Conservation (phyloP, 2,329 filamentous ascomycete species). For the Cordyceps cateniannulata region DNA sequence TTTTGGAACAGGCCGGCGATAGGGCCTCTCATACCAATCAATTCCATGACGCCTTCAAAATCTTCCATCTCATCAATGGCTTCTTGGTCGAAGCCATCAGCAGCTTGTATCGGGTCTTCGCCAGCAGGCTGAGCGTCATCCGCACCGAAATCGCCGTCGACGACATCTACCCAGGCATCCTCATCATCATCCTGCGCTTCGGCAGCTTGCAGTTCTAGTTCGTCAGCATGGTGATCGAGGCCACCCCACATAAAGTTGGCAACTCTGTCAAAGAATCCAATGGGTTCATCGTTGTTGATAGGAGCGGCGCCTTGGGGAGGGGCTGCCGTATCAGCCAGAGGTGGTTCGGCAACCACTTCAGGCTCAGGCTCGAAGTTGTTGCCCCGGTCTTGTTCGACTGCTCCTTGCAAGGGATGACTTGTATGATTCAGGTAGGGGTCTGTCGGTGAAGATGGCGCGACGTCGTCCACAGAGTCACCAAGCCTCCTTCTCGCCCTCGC, state of each 20-base stretch:
- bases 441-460: too few species aligned
- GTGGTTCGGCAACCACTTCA: not conserved
- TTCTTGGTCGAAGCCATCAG: conserved; percentile 63
- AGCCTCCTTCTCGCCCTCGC: too few species aligned
- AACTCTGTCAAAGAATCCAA: conserved; percentile 23
- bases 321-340: not conserved
- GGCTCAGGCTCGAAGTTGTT: not conserved
- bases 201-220: conserved; percentile 21
- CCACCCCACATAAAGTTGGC: conserved; percentile 59
- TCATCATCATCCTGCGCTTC: conserved; percentile 43
- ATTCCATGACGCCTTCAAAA: conserved; percentile 89
- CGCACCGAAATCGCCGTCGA: conserved; percentile 39
- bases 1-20: conserved; percentile 88
- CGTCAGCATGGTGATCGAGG: conserved; percentile 33
- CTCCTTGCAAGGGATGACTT: not conserved
- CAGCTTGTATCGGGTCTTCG: conserved; percentile 18
- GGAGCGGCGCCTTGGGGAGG: conserved; percentile 12
- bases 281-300: conserved; percentile 9
- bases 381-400: not conserved
- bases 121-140: conserved; percentile 30
- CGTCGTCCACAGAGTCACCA: too few species aligned
- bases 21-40: conserved; percentile 93
- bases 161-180: conserved; percentile 35
- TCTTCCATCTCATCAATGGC: conserved; percentile 85
- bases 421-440: not conserved